Percentiles rank a stretch among this genome's conserved stretches.
phyloP scores from a whole-genome alignment of 2,329 filamentous ascomycete genomes.

The Thermomyces lanuginosus region DNA sequence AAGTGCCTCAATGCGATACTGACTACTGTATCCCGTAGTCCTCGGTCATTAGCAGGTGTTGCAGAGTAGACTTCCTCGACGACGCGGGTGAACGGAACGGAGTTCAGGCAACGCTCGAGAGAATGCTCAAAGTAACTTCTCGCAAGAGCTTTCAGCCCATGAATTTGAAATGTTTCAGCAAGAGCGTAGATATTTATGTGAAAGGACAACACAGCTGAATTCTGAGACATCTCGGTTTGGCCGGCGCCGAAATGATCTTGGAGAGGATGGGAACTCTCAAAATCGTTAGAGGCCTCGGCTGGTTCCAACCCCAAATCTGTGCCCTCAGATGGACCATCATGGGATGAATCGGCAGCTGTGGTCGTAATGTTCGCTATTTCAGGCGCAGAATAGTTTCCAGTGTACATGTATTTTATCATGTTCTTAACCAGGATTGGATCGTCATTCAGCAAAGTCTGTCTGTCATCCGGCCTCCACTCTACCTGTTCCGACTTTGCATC shows the following conservation, averaged over 20 bases:
- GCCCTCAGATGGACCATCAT: no score
- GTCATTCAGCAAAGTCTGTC: constrained; percentile 5
- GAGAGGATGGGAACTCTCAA: no score
- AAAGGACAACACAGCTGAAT: neutral
- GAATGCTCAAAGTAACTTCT: neutral
- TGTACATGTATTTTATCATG: constrained; percentile 6
- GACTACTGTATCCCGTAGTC: neutral
- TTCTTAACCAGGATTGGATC: constrained; percentile 4
- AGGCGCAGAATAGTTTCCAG: neutral
- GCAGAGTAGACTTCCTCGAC: neutral
- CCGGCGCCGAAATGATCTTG: no score
- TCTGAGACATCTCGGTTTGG: neutral
- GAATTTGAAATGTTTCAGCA: neutral
- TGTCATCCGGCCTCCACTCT: constrained; percentile 3
- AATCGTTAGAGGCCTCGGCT: no score
- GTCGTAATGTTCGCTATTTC: neutral
- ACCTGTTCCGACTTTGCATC: constrained; percentile 2
- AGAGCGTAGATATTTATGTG: constrained; percentile 1
- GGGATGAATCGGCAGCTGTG: neutral
- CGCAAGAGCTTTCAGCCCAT: constrained; percentile 2
- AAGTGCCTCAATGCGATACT: neutral
- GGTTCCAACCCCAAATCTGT: no score
- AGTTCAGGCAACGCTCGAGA: neutral
- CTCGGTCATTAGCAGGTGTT: neutral
- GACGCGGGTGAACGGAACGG: neutral